A percentile compares a stretch with the other conserved stretches of the same genome.
Evolutionary conservation across 164 flowering plant genomes (phyloP).

Genomic region (Tinospora cordifolia): DNA sequence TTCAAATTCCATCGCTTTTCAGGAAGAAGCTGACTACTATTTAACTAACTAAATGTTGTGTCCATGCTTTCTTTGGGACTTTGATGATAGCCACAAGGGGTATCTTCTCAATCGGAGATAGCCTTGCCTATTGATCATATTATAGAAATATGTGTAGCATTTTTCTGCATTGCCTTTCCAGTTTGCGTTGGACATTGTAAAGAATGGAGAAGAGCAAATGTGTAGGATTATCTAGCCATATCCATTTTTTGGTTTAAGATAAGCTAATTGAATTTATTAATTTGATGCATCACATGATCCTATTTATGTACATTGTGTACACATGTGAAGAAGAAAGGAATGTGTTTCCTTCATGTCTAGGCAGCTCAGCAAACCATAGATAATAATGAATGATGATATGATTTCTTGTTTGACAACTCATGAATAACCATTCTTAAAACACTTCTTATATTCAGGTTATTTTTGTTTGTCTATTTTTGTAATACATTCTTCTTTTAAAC

Average conservation of each 20-base stretch:
- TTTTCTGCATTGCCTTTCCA: no score
- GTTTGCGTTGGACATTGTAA: neutral
- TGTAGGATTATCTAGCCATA: neutral
- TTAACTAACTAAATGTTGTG: neutral
- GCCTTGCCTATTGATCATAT: neutral
- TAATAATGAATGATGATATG: neutral
- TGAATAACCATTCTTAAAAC: neutral
- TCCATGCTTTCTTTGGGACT: neutral
- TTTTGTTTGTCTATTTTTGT: neutral
- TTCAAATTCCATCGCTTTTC: neutral
- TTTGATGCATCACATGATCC: neutral
- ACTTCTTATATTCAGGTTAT: neutral
- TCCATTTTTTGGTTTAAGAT: neutral
- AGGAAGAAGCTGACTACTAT: neutral
- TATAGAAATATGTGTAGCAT: no score
- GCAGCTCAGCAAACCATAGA: neutral
- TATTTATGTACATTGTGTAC: neutral
- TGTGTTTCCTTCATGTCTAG: neutral
- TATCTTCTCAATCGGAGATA: neutral
- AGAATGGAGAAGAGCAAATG: constrained; percentile 1
- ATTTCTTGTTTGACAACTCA: neutral
- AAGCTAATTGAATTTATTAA: neutral
- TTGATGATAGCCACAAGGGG: neutral
- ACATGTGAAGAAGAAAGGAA: neutral
- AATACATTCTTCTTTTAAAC: neutral